Percentiles rank a stretch among this genome's conserved stretches.
These are phyloP conservation scores for Camptophora hylomeconis DNA, from an alignment of 2,329 filamentous ascomycete genomes.

Conservation along the genomic window DNA sequence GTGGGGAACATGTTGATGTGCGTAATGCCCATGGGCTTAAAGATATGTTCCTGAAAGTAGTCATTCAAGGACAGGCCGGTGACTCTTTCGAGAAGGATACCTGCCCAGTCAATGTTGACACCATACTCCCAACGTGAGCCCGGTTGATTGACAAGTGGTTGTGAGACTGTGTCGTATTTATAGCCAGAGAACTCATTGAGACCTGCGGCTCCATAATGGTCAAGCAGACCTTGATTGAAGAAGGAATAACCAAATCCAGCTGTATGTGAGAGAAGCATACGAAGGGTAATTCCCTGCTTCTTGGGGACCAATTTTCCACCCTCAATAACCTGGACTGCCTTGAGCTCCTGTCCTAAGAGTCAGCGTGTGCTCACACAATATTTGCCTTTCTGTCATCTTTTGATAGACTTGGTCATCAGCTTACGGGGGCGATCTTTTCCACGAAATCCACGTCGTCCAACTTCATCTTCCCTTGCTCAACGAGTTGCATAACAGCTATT, in stretches of 20 bases:
- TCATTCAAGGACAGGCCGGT: slow-evolving; percentile 33
- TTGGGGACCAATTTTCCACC: slow-evolving; percentile 23
- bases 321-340: slow-evolving; percentile 32
- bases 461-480: slow-evolving; percentile 36
- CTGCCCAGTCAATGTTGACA: slow-evolving; percentile 42
- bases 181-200: slow-evolving; percentile 44
- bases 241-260: slow-evolving; percentile 34
- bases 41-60: slow-evolving; percentile 37
- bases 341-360: slow-evolving; percentile 33
- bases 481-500: slow-evolving; percentile 44
- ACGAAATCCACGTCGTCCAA: slow-evolving; percentile 37
- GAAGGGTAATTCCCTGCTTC: slow-evolving; percentile 33
- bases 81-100: slow-evolving; percentile 34
- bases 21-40: slow-evolving; percentile 34
- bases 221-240: slow-evolving; percentile 31
- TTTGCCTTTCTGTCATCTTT: too few species aligned
- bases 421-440: slow-evolving; percentile 29
- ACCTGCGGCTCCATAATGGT: slow-evolving; percentile 32
- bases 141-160: slow-evolving; percentile 50
- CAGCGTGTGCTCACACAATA: too few species aligned
- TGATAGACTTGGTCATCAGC: too few species aligned
- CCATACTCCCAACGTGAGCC: slow-evolving; percentile 51
- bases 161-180: slow-evolving; percentile 33
- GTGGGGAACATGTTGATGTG: slow-evolving; percentile 46
- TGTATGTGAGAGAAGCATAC: slow-evolving; percentile 39